Evolutionary conservation across 2,329 filamentous ascomycete genomes (phyloP).

Genomic region (Orbilia blumenaviensis): DNA sequence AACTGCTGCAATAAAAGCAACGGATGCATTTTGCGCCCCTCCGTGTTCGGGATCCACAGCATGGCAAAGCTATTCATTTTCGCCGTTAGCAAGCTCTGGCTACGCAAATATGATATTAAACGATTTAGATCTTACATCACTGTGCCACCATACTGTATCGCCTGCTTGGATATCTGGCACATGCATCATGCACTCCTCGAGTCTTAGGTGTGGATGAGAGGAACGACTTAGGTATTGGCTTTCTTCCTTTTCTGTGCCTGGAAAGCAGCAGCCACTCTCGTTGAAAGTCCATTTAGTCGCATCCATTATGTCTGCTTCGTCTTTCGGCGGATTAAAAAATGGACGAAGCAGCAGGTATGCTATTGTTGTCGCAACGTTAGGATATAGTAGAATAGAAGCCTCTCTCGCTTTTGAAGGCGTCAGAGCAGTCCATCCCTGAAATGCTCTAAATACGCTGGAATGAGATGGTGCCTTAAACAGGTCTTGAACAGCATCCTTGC

Average conservation of each 20-base stretch:
- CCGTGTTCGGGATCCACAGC: constrained; percentile 62
- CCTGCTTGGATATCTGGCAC: constrained; percentile 61
- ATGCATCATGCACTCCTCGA: constrained; percentile 61
- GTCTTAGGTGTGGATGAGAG: constrained; percentile 61
- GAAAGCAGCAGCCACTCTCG: constrained; percentile 59
- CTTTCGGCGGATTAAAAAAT: constrained; percentile 61
- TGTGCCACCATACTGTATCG: constrained; percentile 63
- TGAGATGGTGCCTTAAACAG: constrained; percentile 61
- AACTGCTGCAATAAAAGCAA: constrained; percentile 61
- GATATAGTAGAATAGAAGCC: constrained; percentile 62
- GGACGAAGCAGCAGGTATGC: constrained; percentile 63
- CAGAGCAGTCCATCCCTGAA: constrained; percentile 63
- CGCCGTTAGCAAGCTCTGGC: not conserved
- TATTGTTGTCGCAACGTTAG: constrained; percentile 60
- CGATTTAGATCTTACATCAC: constrained; percentile 59
- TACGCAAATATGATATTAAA: not conserved
- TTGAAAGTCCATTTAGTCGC: constrained; percentile 46
- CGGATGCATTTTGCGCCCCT: constrained; percentile 59
- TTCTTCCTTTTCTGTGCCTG: constrained; percentile 60
- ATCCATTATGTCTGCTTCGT: constrained; percentile 39
- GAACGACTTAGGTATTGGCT: constrained; percentile 60
- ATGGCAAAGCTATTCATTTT: constrained; percentile 59
- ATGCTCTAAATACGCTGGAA: constrained; percentile 61
- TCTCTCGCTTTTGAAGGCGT: constrained; percentile 60
- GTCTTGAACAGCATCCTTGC: constrained; percentile 60